These are phyloP conservation scores for Umbelopsis isabellina DNA, from an alignment of 192 early-diverging fungal species.

Conservation along the genomic window DNA sequence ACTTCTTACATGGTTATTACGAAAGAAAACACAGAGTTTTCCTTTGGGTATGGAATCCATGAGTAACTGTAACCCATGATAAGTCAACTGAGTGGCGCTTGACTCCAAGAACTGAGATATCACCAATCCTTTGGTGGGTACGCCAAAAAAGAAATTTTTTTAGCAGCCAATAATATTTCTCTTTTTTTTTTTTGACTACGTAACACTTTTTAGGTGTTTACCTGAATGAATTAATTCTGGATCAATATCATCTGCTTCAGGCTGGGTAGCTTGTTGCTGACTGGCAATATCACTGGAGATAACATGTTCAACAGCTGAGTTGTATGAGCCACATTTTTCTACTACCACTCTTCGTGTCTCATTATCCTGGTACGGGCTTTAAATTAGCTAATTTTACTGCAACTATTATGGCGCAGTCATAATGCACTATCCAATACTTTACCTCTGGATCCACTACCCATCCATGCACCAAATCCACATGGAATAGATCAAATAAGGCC, in stretches of 20 bases:
- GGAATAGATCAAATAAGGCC: constrained; percentile 77
- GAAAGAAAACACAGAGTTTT: constrained; percentile 79
- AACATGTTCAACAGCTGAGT: constrained; percentile 78
- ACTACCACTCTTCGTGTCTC: constrained; percentile 60
- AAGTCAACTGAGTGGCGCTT: constrained; percentile 85
- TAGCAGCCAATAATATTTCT: neutral
- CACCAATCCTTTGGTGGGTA: constrained; percentile 44
- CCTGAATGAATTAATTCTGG: constrained; percentile 1
- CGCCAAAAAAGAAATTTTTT: constrained; percentile 25
- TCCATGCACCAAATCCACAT: constrained; percentile 85
- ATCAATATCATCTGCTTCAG: neutral
- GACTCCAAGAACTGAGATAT: constrained; percentile 72
- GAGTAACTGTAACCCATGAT: constrained; percentile 73
- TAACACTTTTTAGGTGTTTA: neutral
- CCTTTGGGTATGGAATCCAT: constrained; percentile 59
- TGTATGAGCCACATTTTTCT: constrained; percentile 68
- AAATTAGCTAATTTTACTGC: neutral
- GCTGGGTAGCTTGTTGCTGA: neutral
- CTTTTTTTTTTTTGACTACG: constrained; percentile 9
- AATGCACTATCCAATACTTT: neutral
- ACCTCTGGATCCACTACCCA: constrained; percentile 79
- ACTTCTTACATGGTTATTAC: constrained; percentile 84
- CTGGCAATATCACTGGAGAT: neutral
- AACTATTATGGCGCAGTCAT: neutral
- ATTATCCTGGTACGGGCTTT: constrained; percentile 40